Evolutionary conservation across 202 grass and related monocot genomes (phyloP).

Genomic region (Setaria italica): DNA sequence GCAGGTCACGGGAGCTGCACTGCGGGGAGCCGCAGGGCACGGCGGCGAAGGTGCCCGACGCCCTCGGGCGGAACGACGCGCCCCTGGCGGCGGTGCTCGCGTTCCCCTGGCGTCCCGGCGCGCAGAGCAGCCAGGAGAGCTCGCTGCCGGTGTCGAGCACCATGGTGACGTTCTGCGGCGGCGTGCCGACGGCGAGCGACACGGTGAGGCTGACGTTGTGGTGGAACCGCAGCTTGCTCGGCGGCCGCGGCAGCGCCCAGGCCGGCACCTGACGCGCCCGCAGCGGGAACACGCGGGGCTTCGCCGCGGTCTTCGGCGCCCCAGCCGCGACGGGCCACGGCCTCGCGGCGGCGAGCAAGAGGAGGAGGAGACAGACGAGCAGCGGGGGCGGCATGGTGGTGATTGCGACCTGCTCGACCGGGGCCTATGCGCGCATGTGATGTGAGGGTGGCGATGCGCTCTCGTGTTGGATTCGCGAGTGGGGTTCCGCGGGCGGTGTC

Average conservation of each 20-base stretch:
- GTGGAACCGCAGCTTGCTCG: slow-evolving; percentile 94
- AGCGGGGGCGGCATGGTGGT: slow-evolving; percentile 46
- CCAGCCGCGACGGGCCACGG: neutral
- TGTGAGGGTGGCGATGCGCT: neutral
- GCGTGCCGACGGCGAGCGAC: slow-evolving; percentile 79
- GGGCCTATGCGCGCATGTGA: slow-evolving; percentile 48
- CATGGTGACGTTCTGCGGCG: slow-evolving; percentile 86
- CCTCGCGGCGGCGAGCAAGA: slow-evolving; percentile 22
- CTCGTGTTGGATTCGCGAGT: slow-evolving; percentile 43
- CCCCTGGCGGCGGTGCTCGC: neutral
- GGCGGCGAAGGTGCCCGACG: slow-evolving; percentile 71
- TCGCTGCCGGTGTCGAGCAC: slow-evolving; percentile 98
- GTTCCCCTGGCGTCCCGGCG: neutral
- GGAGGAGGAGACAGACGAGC: slow-evolving; percentile 26
- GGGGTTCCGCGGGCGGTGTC: slow-evolving; percentile 37
- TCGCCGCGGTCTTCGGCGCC: neutral
- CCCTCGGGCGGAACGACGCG: slow-evolving; percentile 47
- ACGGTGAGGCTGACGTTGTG: slow-evolving; percentile 94
- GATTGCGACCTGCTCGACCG: neutral
- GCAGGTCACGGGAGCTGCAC: slow-evolving; percentile 74
- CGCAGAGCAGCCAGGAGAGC: slow-evolving; percentile 91
- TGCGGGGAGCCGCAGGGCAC: slow-evolving; percentile 74
- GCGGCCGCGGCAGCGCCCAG: slow-evolving; percentile 49
- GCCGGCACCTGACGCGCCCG: slow-evolving; percentile 59
- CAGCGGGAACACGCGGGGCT: slow-evolving; percentile 58